Base-by-base conservation (phyloP, 176 grass and related monocot species). In the Aegilops speltoides region DNA sequence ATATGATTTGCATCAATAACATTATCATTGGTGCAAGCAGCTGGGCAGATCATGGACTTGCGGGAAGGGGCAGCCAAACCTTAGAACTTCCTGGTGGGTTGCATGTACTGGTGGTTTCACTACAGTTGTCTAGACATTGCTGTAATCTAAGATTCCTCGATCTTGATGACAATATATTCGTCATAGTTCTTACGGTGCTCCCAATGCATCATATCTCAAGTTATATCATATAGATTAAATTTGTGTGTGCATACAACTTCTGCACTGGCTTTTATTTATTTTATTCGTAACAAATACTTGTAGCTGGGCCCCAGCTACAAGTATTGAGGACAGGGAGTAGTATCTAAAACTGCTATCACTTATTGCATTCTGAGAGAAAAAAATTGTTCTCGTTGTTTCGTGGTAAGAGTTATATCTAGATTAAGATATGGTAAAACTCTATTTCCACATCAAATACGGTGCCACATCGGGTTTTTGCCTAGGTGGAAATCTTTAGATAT, bases 1-100 rank as follows among this genome's bases (percentile, higher is more conserved):
- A 54, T 83, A 54, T 87, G 33, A 82, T 87, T 43, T 67, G 6
- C 63, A 14, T 61, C 61, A 24, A 23, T 71, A 24, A 16, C 61
- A 10, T 54, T 59, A 73, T 86, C 24, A 66, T 83, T 86, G 56
- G 69, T 22, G 62, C 40, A 22, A 79, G 68, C 37, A 67, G 64
- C 48, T 72, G 24, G 68, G 20, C 63, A 26, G 88, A 75, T 89
- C 73, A 64, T 86, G 50, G 52, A 82, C 29, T 41, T 59, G 19
- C 7, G 79, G 43, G 64, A 68, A 78, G 14, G 68, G 69, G 9
- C 17, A 38, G 5, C 67, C 67, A 20, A 70, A 19, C 50, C 28
- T 28, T 66, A 40, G 26, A 36, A 81, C 45, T 20, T 75, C 59
- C 29, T 65, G 8, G 67, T 85, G 32, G 34, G 38, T 69, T 83